Percentiles rank a stretch among this genome's conserved stretches.
phyloP scores from a whole-genome alignment of 371 early-diverging fungal genomes.

The Dentiscutata heterogama region DNA sequence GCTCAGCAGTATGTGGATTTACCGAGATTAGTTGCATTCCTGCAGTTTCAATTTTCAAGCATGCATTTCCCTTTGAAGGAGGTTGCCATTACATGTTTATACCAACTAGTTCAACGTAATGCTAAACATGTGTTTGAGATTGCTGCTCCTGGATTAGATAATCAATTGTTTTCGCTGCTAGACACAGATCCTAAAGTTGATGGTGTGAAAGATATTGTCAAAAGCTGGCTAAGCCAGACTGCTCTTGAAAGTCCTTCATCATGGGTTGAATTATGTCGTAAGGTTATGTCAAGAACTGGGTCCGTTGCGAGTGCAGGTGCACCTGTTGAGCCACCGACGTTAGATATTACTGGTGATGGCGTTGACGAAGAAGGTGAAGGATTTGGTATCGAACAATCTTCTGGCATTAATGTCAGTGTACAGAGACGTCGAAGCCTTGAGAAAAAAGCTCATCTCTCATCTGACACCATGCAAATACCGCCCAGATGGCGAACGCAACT shows the following conservation, averaged over 20 bases:
- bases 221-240: conserved; percentile 76
- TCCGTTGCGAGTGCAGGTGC: conserved; percentile 47
- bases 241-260: conserved; percentile 79
- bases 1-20: conserved; percentile 81
- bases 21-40: conserved; percentile 75
- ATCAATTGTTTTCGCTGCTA: conserved; percentile 84
- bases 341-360: conserved; percentile 13
- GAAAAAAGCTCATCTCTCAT: conserved; percentile 35
- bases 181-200: conserved; percentile 80
- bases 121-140: conserved; percentile 78
- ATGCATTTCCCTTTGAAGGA: conserved; percentile 77
- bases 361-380: conserved; percentile 50
- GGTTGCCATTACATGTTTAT: conserved; percentile 87
- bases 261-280: conserved; percentile 88
- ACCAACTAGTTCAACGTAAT: conserved; percentile 86
- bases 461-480: conserved; percentile 62
- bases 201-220: conserved; percentile 88
- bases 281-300: conserved; percentile 67
- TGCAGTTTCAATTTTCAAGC: conserved; percentile 68
- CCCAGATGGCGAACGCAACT: conserved; percentile 91
- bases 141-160: conserved; percentile 77
- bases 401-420: neutral
- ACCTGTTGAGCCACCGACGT: conserved; percentile 37
- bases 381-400: conserved; percentile 43
- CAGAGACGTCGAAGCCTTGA: conserved; percentile 40